Base-by-base conservation (phyloP, 2,329 filamentous ascomycete species). In the Cryphonectria nitschkei region DNA sequence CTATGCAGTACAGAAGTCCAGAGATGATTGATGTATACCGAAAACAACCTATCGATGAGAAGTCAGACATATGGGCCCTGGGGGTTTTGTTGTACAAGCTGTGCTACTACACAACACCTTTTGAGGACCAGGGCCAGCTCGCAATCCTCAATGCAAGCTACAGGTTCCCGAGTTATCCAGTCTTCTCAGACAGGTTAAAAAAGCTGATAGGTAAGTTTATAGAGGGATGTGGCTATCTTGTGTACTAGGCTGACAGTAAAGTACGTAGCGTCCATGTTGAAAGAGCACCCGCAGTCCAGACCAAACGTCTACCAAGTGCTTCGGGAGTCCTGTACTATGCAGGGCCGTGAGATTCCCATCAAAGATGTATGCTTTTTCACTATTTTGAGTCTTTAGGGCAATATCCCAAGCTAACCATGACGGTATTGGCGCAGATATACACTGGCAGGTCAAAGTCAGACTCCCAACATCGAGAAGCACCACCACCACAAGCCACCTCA, bases 1-100 rank as follows among this genome's bases (percentile, higher is more conserved):
- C 96, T 0, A 87, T 99, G 82, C 96, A 99, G 80, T 99, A 99
- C 80, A 89, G 96, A 75, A 98, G 95, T 79, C 96, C 96, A 7
- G 96, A 99, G 82, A 99, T 99, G 96, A 91, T 99, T 72, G 96
- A 99, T 78, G 96, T 99, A 34, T 99, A 98, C 82, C 88, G 95
- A 74, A 97, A 97, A 81, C 93, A 95, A 76, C 94, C 96, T 0
- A 97, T 99, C 78, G 94, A 99, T 78, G 96, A 99, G 83, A 99
- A 99, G 84, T 97, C 95, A 65, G 96, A 99, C 80, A 98, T 99
- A 41, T 99, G 95, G 96, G 96, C 96, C 0, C 83, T 99, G 73
- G 96, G 96, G 6, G 96, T 99, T 58, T 84, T 99, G 71, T 83
- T 99, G 68, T 99, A 99, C 85, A 99, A 99, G 85, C 86, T 99